Percentiles rank a stretch among this genome's conserved stretches.
phyloP scores from a whole-genome alignment of 2,329 filamentous ascomycete species.

The Penicillium sp. region DNA sequence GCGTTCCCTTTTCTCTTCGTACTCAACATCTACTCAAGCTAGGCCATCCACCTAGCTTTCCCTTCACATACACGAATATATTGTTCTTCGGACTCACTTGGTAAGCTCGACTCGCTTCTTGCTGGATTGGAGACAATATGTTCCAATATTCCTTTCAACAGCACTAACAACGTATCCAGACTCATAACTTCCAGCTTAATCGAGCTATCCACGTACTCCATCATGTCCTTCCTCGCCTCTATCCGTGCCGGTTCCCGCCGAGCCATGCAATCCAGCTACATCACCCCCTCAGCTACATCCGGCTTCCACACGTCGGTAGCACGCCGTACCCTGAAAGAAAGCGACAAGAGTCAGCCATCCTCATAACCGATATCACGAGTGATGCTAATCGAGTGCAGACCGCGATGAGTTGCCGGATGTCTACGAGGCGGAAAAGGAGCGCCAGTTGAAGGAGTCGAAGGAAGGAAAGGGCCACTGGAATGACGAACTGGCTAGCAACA shows the following conservation, averaged over 20 bases:
- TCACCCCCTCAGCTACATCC: constrained; percentile 8
- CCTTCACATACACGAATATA: background rate
- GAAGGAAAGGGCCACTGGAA: constrained; percentile 70
- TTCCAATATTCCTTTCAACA: background rate
- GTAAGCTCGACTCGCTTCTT: background rate
- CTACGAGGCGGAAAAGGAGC: constrained; percentile 58
- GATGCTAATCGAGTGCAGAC: constrained; percentile 26
- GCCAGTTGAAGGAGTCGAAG: constrained; percentile 48
- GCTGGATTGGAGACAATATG: background rate
- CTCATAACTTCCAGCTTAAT: background rate
- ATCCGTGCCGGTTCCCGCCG: constrained; percentile 25
- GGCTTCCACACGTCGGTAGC: constrained; percentile 30
- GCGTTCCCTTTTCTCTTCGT: background rate
- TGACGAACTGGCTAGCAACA: constrained; percentile 69
- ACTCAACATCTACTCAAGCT: background rate
- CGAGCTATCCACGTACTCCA: background rate
- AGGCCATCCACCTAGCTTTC: background rate
- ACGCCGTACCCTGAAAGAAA: constrained; percentile 32
- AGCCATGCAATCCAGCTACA: constrained; percentile 18
- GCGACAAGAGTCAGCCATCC: constrained; percentile 29
- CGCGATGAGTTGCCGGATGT: constrained; percentile 41
- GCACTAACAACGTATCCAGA: background rate
- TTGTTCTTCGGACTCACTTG: background rate
- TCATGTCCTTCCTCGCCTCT: constrained; percentile 37
- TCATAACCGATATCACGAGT: background rate